Conservation (phyloP, 139 green algal species). For the Micromonas commoda region DNA sequence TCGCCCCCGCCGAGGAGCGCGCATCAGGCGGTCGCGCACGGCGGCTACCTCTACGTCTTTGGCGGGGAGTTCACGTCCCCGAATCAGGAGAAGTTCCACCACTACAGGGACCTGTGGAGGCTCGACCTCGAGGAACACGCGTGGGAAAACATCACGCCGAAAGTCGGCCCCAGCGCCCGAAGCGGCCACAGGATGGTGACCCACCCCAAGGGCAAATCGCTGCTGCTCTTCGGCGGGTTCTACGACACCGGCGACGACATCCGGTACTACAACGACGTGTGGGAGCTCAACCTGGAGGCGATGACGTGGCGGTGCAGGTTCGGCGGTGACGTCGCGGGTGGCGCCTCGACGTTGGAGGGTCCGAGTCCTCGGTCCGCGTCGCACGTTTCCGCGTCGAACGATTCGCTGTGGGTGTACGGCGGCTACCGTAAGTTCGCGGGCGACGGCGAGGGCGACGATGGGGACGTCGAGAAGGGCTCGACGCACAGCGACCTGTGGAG, state of each 20-base stretch:
- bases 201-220: constrained; percentile 52
- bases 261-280: constrained; percentile 91
- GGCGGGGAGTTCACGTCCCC: constrained; percentile 90
- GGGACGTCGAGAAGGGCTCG: constrained; percentile 57
- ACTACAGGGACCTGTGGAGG: constrained; percentile 90
- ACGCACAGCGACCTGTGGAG: constrained; percentile 82
- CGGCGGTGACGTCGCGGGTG: neutral
- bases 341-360: neutral
- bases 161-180: constrained; percentile 63
- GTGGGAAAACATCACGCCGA: constrained; percentile 84
- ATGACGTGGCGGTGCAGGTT: constrained; percentile 53
- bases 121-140: constrained; percentile 71
- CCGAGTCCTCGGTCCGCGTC: constrained; percentile 7
- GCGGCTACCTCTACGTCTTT: constrained; percentile 81
- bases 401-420: constrained; percentile 64
- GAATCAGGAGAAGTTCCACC: constrained; percentile 78
- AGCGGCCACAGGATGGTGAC: constrained; percentile 84
- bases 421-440: constrained; percentile 74
- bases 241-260: constrained; percentile 74
- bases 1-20: constrained; percentile 70
- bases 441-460: constrained; percentile 57
- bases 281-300: constrained; percentile 68
- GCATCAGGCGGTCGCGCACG: constrained; percentile 75
- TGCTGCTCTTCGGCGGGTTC: constrained; percentile 92
- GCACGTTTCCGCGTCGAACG: neutral